These are phyloP conservation scores for Candida gigantensis DNA, from an alignment of 1,139 yeast genomes.

Conservation along the genomic window DNA sequence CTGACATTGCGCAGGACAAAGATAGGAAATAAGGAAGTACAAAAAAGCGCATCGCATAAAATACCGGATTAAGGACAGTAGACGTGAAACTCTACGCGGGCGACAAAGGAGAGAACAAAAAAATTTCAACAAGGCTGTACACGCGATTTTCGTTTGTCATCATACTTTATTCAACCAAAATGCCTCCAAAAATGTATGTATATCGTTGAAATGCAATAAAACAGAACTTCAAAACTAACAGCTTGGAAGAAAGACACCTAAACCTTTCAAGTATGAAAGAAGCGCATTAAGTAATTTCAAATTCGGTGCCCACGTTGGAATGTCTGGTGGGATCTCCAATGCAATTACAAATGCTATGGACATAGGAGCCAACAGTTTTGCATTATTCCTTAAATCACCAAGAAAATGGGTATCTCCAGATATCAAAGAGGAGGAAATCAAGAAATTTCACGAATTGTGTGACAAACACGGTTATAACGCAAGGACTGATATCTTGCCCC, in stretches of 20 bases:
- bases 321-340: slow-evolving; percentile 74
- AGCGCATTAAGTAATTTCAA: slow-evolving; percentile 33
- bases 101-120: not conserved
- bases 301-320: slow-evolving; percentile 83
- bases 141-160: slow-evolving; percentile 4
- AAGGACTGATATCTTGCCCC: slow-evolving; percentile 79
- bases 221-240: slow-evolving; percentile 1
- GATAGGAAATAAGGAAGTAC: too few relatives aligned
- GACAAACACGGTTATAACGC: slow-evolving; percentile 67
- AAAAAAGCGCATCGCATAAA: too few relatives aligned
- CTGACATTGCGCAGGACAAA: too few relatives aligned
- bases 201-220: not conserved
- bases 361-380: slow-evolving; percentile 84
- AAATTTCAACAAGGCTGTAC: slow-evolving; percentile 4
- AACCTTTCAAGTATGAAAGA: slow-evolving; percentile 25
- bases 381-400: slow-evolving; percentile 87
- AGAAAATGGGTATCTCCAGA: slow-evolving; percentile 89
- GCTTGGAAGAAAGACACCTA: slow-evolving; percentile 7
- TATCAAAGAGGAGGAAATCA: slow-evolving; percentile 64
- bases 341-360: slow-evolving; percentile 73
- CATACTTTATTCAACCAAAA: slow-evolving; percentile 1
- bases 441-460: slow-evolving; percentile 64
- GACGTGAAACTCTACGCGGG: not conserved
- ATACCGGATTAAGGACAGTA: too few relatives aligned
- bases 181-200: slow-evolving; percentile 18